Percentiles rank a stretch among this genome's conserved stretches.
Evolutionary conservation across 371 early-diverging fungal species (phyloP).

Genomic region (Actinomucor elegans): DNA sequence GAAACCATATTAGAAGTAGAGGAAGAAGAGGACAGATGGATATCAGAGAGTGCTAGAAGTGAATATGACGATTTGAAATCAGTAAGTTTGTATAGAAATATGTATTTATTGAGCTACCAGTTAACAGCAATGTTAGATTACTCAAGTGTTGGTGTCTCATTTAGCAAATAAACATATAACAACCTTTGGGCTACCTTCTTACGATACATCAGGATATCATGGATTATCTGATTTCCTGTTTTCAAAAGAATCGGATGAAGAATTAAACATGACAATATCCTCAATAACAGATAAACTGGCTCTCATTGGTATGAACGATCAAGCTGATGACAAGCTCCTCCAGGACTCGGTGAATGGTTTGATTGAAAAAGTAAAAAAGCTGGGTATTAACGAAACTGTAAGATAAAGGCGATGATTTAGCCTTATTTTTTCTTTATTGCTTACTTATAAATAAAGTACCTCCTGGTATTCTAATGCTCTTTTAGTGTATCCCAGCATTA

Average conservation of each 20-base stretch:
- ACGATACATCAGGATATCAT: constrained; percentile 12
- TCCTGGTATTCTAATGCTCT: too few species aligned
- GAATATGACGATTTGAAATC: constrained; percentile 43
- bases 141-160: constrained; percentile 44
- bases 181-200: constrained; percentile 26
- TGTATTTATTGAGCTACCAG: not conserved
- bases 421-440: too few species aligned
- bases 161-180: constrained; percentile 41
- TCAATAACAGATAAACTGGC: constrained; percentile 23
- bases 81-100: constrained; percentile 17
- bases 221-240: constrained; percentile 41
- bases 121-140: constrained; percentile 25
- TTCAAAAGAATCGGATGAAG: constrained; percentile 21
- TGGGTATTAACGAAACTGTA: constrained; percentile 25
- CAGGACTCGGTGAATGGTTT: constrained; percentile 34
- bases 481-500: too few species aligned
- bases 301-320: constrained; percentile 15
- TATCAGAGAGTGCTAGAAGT: constrained; percentile 19
- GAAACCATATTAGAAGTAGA: not conserved
- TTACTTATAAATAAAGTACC: too few species aligned
- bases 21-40: not conserved
- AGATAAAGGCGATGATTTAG: too few species aligned
- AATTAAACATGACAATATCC: constrained; percentile 29
- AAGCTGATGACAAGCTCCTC: constrained; percentile 7
- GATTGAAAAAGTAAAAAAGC: constrained; percentile 41